A percentile compares a stretch with the other conserved stretches of the same genome.
These are phyloP conservation scores for Phytophthora pistaciae DNA, from an alignment of 352 stramenopile genomes.

Conservation along the genomic window DNA sequence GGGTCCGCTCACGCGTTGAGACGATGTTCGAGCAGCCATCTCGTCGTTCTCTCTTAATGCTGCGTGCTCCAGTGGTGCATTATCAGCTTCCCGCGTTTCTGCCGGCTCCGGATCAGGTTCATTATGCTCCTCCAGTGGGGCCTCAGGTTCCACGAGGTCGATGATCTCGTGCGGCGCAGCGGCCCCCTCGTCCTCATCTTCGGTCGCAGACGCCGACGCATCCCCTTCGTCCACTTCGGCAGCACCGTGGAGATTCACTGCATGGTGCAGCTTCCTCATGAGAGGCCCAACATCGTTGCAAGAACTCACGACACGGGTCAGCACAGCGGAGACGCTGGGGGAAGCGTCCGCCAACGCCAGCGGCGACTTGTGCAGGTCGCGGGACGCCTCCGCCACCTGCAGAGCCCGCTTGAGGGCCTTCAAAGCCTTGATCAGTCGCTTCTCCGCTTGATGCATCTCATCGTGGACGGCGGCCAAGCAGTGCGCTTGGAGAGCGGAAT, in stretches of 20 bases:
- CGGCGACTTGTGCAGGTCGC: not conserved
- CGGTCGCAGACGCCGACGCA: too few species aligned
- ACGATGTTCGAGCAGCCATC: not conserved
- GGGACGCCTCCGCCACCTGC: not conserved
- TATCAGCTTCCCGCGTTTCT: not conserved
- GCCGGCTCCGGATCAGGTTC: not conserved
- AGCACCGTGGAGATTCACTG: not conserved
- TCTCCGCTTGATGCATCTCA: conserved; percentile 6
- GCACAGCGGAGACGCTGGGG: not conserved
- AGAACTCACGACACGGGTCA: not conserved
- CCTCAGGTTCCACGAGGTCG: not conserved
- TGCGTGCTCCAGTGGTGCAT: not conserved
- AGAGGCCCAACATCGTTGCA: not conserved
- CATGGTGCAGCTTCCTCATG: not conserved
- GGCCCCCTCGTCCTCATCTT: not conserved
- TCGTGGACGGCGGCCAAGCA: conserved; percentile 1
- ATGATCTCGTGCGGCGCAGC: not conserved
- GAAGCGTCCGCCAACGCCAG: not conserved
- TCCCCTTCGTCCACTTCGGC: not conserved
- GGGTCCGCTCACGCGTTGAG: not conserved
- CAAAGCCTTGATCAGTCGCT: not conserved
- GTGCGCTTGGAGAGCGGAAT: not conserved
- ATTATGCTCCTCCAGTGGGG: too few species aligned
- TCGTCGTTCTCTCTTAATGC: not conserved
- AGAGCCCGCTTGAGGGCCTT: not conserved